Base-by-base conservation (phyloP, 495 filamentous ascomycete genomes). In the Zalerion maritima region DNA sequence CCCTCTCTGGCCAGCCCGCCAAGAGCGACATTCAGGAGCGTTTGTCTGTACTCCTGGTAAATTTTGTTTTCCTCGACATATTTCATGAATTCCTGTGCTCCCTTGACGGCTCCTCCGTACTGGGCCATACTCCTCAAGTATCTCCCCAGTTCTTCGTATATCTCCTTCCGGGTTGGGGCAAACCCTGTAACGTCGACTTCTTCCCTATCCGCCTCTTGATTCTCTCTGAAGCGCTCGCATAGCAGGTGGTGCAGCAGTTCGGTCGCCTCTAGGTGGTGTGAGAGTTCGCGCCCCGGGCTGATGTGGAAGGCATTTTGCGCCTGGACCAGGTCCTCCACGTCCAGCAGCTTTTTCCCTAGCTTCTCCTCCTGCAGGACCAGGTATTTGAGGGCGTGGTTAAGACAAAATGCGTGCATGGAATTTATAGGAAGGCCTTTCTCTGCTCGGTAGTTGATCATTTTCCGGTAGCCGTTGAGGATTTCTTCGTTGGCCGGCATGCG, bases 1-100 rank as follows among this genome's bases (percentile, higher is more conserved):
- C 66, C 65, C 36, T 81, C 71, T 34, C 55, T 54, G 9, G 71
- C 72, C 37, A 86, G 75, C 2, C 83, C 82, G 18, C 56, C 19
- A 89, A 39, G 4, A 85, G 56, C 8, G 50, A 43, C 2, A 60
- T 51, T 72, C 78, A 85, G 26, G 24, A 24, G 31, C 14, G 47
- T 47, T 11, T 40, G 49, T 8, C 37, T 31, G 12, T 45, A 41
- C 18, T 46, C 45, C 22, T 57, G 35, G 15, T 46, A 51, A 25
- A 32, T 24, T 46, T 55, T 35, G 5, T 32, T 34, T 15, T 38
- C 28, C 2, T 22, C 18, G 24, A 36, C 58, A 28, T 64, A 62
- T 22, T 65, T 46, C 30, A 64, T 40, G 0, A 75, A 40, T 2
- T 59, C 37, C 18, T 64, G 53, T 12, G 55, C 58, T 2, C 77